Conservation (phyloP, 2,329 filamentous ascomycete genomes). For the Diaporthe velutina region DNA sequence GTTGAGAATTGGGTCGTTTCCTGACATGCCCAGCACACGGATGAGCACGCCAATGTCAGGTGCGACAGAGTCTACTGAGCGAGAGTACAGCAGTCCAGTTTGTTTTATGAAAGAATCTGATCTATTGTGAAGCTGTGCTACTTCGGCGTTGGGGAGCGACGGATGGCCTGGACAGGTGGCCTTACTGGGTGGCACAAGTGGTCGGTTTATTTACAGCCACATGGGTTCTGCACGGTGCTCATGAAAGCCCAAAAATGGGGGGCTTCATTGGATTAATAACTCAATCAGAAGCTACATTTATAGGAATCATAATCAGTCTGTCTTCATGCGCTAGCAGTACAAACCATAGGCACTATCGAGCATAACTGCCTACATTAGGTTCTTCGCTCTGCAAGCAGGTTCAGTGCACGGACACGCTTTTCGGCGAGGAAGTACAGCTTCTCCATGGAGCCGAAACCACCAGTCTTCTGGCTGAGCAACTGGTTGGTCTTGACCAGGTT, state of each 20-base stretch:
- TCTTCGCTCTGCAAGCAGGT: conserved; percentile 15
- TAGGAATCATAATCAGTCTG: background rate
- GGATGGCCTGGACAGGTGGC: background rate
- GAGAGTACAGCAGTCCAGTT: background rate
- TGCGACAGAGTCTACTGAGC: background rate
- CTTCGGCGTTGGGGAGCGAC: background rate
- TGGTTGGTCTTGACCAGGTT: conserved; percentile 13
- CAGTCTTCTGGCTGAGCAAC: conserved; percentile 10
- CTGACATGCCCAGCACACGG: background rate
- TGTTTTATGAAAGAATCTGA: background rate
- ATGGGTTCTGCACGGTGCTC: background rate
- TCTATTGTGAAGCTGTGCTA: background rate
- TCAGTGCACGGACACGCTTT: conserved; percentile 12
- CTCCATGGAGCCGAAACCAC: conserved; percentile 11
- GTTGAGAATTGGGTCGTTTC: conserved; percentile 21
- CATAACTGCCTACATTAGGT: background rate
- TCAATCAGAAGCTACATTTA: background rate
- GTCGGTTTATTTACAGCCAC: background rate
- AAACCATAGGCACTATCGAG: background rate
- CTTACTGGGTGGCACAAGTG: background rate
- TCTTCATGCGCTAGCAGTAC: background rate
- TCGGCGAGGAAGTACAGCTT: conserved; percentile 2
- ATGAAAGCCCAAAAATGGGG: background rate
- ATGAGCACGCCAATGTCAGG: background rate
- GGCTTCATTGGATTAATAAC: background rate